Conservation (phyloP, 2,329 filamentous ascomycete species). For the Aspergillus ustus region DNA sequence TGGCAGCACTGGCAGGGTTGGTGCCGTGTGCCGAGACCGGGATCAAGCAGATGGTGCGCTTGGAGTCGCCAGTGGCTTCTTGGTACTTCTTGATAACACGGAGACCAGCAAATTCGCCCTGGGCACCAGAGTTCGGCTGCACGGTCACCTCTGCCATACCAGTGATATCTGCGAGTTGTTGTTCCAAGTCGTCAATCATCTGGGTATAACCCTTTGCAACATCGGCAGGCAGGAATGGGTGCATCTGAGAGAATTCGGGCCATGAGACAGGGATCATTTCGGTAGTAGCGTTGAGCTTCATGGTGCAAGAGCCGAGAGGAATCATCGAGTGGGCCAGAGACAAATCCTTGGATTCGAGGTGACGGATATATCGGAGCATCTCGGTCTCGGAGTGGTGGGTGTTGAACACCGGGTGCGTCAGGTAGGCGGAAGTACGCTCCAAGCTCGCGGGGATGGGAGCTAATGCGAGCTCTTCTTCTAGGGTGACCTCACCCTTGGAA, state of each 20-base stretch:
- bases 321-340: constrained; percentile 98
- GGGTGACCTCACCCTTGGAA: constrained; percentile 35
- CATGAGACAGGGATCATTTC: constrained; percentile 89
- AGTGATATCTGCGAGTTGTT: constrained; percentile 79
- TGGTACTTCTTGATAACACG: constrained; percentile 86
- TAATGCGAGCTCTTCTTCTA: constrained; percentile 43
- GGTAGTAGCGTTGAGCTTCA: constrained; percentile 94
- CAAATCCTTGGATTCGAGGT: constrained; percentile 91
- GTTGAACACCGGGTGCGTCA: constrained; percentile 95
- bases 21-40: constrained; percentile 95
- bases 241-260: constrained; percentile 75
- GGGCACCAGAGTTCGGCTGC: constrained; percentile 93
- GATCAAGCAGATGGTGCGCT: constrained; percentile 90
- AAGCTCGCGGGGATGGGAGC: constrained; percentile 58
- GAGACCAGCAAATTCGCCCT: constrained; percentile 91
- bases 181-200: constrained; percentile 73
- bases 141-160: constrained; percentile 88
- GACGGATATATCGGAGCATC: constrained; percentile 88
- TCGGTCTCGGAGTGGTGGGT: constrained; percentile 94
- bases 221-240: constrained; percentile 74
- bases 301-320: constrained; percentile 92
- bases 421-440: constrained; percentile 72
- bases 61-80: constrained; percentile 65
- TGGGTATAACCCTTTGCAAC: constrained; percentile 70
- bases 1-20: constrained; percentile 91